A percentile compares a stretch with the other conserved stretches of the same genome.
Conservation (phyloP, 129 eudicot genomes). For the Flaveria sonorensis region DNA sequence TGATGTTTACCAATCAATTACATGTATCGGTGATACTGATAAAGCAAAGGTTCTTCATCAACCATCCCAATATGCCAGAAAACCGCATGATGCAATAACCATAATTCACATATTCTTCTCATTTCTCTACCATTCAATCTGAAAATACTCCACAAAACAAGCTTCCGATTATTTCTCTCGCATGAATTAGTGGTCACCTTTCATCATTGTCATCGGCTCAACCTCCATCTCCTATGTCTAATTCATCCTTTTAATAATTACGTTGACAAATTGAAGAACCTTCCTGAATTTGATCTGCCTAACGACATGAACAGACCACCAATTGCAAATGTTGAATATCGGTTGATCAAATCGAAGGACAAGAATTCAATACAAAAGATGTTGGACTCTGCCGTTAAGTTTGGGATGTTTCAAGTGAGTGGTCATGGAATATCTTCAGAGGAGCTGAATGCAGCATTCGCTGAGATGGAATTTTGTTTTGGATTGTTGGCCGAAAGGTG, state of each 20-base stretch:
- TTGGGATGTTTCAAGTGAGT: conserved; percentile 48
- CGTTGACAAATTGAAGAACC: conserved; percentile 32
- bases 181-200: conserved; percentile 33
- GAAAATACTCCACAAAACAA: neutral
- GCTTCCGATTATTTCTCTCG: conserved; percentile 28
- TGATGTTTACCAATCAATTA: too few species aligned
- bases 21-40: too few species aligned
- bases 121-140: conserved; percentile 20
- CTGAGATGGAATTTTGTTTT: conserved; percentile 47
- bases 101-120: conserved; percentile 21
- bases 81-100: conserved; percentile 29
- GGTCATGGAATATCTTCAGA: conserved; percentile 59
- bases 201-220: conserved; percentile 33
- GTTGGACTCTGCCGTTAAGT: conserved; percentile 50
- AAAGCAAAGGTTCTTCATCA: too few species aligned
- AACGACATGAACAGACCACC: conserved; percentile 35
- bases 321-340: conserved; percentile 48
- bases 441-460: conserved; percentile 45
- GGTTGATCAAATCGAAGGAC: conserved; percentile 39
- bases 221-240: conserved; percentile 76
- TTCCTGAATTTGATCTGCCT: conserved; percentile 52
- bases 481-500: conserved; percentile 49
- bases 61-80: neutral
- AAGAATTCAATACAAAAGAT: conserved; percentile 37
- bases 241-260: conserved; percentile 19